Conservation (phyloP, 78 protist species). For the Capsaspora owczarzaki region DNA sequence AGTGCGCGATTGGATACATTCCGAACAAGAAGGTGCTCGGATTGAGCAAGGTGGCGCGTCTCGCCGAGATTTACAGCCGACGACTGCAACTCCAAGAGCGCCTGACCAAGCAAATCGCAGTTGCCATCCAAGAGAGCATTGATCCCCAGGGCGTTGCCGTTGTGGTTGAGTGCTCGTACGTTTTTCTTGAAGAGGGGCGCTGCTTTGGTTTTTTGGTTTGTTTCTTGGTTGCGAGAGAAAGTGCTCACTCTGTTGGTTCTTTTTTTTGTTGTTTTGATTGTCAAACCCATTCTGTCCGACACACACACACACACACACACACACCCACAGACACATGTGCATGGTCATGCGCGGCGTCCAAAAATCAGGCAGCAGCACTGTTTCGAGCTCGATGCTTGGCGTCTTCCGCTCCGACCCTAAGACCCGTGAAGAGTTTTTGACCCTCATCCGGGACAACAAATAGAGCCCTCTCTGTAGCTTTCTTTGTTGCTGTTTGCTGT, state of each 20-base stretch:
- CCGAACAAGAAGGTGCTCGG: constrained; percentile 83
- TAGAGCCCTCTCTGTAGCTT: not conserved
- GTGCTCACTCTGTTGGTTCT: no score
- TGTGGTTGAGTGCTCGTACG: constrained; percentile 69
- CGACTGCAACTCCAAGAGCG: constrained; percentile 84
- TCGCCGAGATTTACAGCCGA: constrained; percentile 71
- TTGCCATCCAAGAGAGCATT: constrained; percentile 53
- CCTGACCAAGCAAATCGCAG: constrained; percentile 80
- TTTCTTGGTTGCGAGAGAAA: no score
- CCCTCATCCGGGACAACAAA: constrained; percentile 14
- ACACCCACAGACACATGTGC: constrained; percentile 73
- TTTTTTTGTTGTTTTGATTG: no score
- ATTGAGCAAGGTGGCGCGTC: constrained; percentile 83
- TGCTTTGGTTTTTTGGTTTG: no score
- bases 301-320: no score
- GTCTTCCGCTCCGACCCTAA: constrained; percentile 52
- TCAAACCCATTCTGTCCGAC: no score
- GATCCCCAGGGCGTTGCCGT: constrained; percentile 85
- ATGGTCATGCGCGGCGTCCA: constrained; percentile 91
- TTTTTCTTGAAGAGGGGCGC: no score
- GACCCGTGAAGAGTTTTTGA: constrained; percentile 71
- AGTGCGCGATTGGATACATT: constrained; percentile 73
- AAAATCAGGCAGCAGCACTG: constrained; percentile 67
- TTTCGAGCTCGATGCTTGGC: constrained; percentile 64
- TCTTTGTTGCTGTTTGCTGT: not conserved